Conservation (phyloP, 495 filamentous ascomycete species). For the Parmelia sp. region DNA sequence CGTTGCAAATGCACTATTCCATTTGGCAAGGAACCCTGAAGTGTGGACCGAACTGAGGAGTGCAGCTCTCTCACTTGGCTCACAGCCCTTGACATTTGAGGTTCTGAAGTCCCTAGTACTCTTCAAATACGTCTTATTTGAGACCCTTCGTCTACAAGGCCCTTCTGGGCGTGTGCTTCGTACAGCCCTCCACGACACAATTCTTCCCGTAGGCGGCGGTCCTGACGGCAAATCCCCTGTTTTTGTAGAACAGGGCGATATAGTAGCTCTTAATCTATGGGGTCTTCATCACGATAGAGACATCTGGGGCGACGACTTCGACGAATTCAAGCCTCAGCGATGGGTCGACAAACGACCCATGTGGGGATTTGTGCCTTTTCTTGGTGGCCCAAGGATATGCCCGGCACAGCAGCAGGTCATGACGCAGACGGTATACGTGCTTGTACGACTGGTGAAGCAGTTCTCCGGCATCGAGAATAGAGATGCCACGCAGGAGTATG, state of each 20-base stretch:
- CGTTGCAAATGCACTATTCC: not conserved
- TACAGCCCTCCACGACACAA: conserved; percentile 42
- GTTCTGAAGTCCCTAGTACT: not conserved
- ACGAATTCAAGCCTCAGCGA: conserved; percentile 23
- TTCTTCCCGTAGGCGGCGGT: conserved; percentile 48
- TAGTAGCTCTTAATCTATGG: conserved; percentile 25
- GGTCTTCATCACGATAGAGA: conserved; percentile 32
- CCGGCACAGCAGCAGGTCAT: conserved; percentile 53
- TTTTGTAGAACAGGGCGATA: conserved; percentile 36
- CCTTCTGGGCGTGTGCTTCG: conserved; percentile 51
- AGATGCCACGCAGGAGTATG: conserved; percentile 11
- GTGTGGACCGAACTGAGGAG: not conserved
- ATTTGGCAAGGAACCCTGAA: not conserved
- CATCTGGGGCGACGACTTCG: conserved; percentile 32
- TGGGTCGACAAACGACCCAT: conserved; percentile 30
- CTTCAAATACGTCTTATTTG: conserved; percentile 1
- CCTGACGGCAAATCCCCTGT: conserved; percentile 42
- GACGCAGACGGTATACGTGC: conserved; percentile 51
- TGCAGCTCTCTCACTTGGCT: not conserved
- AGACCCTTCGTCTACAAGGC: conserved; percentile 49
- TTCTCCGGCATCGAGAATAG: conserved; percentile 30
- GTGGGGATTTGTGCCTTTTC: conserved; percentile 59
- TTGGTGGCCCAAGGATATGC: conserved; percentile 54
- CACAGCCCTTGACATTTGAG: not conserved
- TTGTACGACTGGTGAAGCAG: conserved; percentile 38